Percentiles rank a stretch among this genome's conserved stretches.
phyloP scores from a whole-genome alignment of 208 protist genomes.

The Crithidia brevicula region DNA sequence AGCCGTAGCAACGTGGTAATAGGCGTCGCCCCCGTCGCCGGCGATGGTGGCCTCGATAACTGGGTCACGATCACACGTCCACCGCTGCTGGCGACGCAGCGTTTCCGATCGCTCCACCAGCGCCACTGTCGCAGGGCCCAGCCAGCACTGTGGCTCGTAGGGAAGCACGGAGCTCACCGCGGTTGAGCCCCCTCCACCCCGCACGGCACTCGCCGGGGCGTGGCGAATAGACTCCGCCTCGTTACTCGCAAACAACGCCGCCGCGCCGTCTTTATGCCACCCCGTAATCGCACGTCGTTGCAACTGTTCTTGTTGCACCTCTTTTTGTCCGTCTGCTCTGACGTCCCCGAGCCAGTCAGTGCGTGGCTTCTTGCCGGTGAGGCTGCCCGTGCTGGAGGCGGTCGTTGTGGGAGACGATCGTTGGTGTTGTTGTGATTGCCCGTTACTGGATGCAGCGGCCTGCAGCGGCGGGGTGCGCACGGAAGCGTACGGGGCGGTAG shows the following conservation, averaged over 20 bases:
- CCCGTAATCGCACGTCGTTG: neutral
- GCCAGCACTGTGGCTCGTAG: slow-evolving; percentile 51
- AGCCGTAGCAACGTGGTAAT: neutral
- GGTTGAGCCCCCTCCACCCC: neutral
- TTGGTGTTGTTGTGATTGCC: too few relatives aligned
- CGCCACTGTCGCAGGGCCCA: slow-evolving; percentile 49
- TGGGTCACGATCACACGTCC: slow-evolving; percentile 73
- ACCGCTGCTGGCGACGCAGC: slow-evolving; percentile 58
- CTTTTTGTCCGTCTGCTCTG: neutral
- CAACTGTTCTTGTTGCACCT: neutral
- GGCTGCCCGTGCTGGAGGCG: slow-evolving; percentile 9
- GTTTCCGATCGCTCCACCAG: slow-evolving; percentile 53
- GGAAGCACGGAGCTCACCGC: slow-evolving; percentile 13
- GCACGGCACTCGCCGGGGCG: neutral
- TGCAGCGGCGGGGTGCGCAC: slow-evolving; percentile 4
- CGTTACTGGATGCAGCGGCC: neutral
- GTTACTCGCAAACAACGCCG: neutral
- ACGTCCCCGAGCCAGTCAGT: neutral
- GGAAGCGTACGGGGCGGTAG: too few relatives aligned
- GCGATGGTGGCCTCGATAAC: slow-evolving; percentile 62
- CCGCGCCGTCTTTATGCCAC: neutral
- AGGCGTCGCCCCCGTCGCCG: neutral
- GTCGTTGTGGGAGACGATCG: slow-evolving; percentile 1
- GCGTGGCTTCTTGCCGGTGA: slow-evolving; percentile 22
- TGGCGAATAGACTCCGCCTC: slow-evolving; percentile 17